Base-by-base conservation (phyloP, 2,329 filamentous ascomycete genomes). In the Gremmenia infestans region DNA sequence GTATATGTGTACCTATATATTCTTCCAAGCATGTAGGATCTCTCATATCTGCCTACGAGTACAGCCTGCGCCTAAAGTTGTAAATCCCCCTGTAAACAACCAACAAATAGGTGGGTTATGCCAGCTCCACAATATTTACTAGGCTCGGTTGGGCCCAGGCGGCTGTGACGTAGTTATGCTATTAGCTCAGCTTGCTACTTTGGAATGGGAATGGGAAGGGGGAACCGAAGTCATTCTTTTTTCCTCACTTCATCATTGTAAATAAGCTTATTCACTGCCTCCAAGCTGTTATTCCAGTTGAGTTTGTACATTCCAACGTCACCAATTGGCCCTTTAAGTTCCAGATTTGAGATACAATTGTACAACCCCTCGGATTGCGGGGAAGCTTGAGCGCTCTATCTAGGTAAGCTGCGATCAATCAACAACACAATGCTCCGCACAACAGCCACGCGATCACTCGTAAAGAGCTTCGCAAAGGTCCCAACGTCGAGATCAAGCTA, bases 361-460 rank as follows among this genome's bases (percentile, higher is more conserved):
- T 45, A 35, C 32, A 17, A 42, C n/a, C 17, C 40, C 48, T 46
- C 43, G 28, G 23, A 62, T 61, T 65, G 62, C 61, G 60, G 65
- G 64, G 62, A 56, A 63, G 52, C 50, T 54, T 35, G 23, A 63
- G 54, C 55, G 52, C 46, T 55, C 48, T 17, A 45, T 36, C 22
- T 23, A 3, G 7, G 25, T 28, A 56, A 55, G 59, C 35, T 60
- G 53, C 57, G 58, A 57, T 52, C 45, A 36, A 48, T 25, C 52
- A 47, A 17, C 46, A 43, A n/a, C 56, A 65, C 48, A 23, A 70
- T 70, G 68, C 62, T 70, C 60, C 67, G 68, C 48, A 63, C 61
- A 53, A 52, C 66, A 42, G 60, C 66, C 25, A 60, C 65, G 12
- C 63, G 66, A 58, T 64, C 66, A 47, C 55, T 71, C 36, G 53